Evolutionary conservation across 1,139 yeast genomes (phyloP).

Genomic region (Geotrichum histeridarum): DNA sequence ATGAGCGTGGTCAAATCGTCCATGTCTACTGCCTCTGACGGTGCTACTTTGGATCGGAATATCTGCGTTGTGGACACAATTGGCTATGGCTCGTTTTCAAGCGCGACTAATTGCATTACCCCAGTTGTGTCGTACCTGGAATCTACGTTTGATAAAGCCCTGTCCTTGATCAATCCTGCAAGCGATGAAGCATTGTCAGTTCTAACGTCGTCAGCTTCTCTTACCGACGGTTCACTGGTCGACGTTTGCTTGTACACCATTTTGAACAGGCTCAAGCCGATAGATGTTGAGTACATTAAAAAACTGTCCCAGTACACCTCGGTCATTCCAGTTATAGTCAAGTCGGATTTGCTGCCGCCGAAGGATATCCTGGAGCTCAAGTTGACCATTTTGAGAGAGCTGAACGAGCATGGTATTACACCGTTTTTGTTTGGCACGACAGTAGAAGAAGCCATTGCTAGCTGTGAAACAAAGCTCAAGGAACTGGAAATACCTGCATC

Average conservation of each 20-base stretch:
- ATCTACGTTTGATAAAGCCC: constrained; percentile 28
- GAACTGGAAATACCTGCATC: not conserved
- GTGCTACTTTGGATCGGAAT: constrained; percentile 28
- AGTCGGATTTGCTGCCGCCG: constrained; percentile 25
- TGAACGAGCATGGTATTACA: constrained; percentile 23
- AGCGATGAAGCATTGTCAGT: constrained; percentile 25
- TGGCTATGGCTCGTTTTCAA: constrained; percentile 24
- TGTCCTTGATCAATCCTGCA: constrained; percentile 29
- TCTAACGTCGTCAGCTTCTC: constrained; percentile 29
- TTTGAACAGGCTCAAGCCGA: constrained; percentile 22
- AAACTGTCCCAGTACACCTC: constrained; percentile 28
- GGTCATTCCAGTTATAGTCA: constrained; percentile 32
- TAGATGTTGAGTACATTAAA: constrained; percentile 30
- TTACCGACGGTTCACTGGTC: constrained; percentile 31
- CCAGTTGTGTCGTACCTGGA: constrained; percentile 29
- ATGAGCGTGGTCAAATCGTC: constrained; percentile 24
- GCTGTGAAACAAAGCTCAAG: not conserved
- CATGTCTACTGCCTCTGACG: constrained; percentile 22
- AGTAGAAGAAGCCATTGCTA: constrained; percentile 26
- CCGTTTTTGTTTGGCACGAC: constrained; percentile 31
- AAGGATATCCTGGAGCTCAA: constrained; percentile 26
- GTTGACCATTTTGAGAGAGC: constrained; percentile 24
- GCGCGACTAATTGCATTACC: constrained; percentile 23
- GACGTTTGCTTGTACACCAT: constrained; percentile 35
- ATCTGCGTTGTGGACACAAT: constrained; percentile 30